These are phyloP conservation scores for Penstemon barbatus DNA, from an alignment of 257 asterid species.

Conservation along the genomic window DNA sequence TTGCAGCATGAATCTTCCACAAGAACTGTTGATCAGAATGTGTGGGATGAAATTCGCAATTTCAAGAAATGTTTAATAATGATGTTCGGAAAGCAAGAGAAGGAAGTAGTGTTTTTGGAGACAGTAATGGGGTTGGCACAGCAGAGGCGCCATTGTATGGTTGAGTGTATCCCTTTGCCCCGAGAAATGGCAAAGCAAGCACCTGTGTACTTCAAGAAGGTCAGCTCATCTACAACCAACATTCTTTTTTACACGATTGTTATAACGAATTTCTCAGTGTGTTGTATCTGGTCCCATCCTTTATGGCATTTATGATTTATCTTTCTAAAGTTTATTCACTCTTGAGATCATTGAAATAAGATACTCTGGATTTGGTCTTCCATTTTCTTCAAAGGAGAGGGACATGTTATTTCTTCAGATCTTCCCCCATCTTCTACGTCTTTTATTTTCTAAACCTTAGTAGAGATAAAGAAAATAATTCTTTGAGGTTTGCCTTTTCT, in stretches of 20 bases:
- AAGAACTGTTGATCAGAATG: slow-evolving; percentile 79
- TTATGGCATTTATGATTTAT: no score
- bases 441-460: background rate
- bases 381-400: background rate
- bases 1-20: slow-evolving; percentile 86
- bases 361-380: no score
- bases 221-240: slow-evolving; percentile 25
- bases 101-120: slow-evolving; percentile 79
- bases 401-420: background rate
- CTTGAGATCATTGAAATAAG: no score
- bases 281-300: no score
- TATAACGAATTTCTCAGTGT: background rate
- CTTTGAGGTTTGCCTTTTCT: background rate
- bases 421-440: background rate
- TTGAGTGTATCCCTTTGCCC: slow-evolving; percentile 90
- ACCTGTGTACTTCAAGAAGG: slow-evolving; percentile 95
- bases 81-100: slow-evolving; percentile 90
- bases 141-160: slow-evolving; percentile 85
- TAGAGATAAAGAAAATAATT: background rate
- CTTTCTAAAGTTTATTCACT: no score
- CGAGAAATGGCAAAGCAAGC: slow-evolving; percentile 80
- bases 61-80: slow-evolving; percentile 96
- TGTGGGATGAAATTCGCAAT: slow-evolving; percentile 92
- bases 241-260: slow-evolving; percentile 10
- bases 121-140: slow-evolving; percentile 80